These are phyloP conservation scores for Quambalaria eucalypti DNA, from an alignment of 1,284 basidiomycete genomes.

Conservation along the genomic window DNA sequence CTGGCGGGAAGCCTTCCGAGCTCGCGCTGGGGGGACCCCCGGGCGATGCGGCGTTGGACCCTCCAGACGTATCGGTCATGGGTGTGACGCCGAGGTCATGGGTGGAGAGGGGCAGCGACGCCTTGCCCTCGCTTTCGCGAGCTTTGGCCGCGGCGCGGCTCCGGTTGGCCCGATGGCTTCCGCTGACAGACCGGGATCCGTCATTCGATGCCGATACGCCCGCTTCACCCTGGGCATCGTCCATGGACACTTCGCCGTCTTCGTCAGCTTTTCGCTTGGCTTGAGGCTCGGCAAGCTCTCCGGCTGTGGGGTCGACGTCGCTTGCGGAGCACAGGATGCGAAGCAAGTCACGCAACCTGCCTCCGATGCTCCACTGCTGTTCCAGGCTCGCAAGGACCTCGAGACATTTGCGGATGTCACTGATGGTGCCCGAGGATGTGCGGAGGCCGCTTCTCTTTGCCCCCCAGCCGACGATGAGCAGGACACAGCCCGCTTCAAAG, in stretches of 20 bases:
- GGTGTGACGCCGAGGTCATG: background rate
- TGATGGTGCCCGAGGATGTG: constrained; percentile 22
- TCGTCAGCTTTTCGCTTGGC: background rate
- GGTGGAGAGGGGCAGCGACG: constrained; percentile 1
- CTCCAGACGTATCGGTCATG: background rate
- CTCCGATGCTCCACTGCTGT: constrained; percentile 21
- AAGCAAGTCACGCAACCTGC: constrained; percentile 22
- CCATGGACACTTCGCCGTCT: no score
- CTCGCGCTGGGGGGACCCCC: background rate
- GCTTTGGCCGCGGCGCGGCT: background rate
- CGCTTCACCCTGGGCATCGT: background rate
- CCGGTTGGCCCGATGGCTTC: no score
- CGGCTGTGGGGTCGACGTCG: constrained; percentile 1
- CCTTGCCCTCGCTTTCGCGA: background rate
- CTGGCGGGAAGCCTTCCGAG: background rate
- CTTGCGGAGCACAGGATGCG: constrained; percentile 19
- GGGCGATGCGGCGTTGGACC: no score
- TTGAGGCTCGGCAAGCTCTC: background rate
- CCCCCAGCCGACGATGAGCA: constrained; percentile 30
- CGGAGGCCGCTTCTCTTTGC: constrained; percentile 24
- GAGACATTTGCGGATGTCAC: constrained; percentile 27
- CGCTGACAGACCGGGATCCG: no score
- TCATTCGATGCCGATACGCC: background rate
- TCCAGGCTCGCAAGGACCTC: constrained; percentile 25
- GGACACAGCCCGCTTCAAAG: constrained; percentile 19